Percentiles rank a stretch among this genome's conserved stretches.
These are phyloP conservation scores for Phytophthora sp. DNA, from an alignment of 352 stramenopile species.

Conservation along the genomic window DNA sequence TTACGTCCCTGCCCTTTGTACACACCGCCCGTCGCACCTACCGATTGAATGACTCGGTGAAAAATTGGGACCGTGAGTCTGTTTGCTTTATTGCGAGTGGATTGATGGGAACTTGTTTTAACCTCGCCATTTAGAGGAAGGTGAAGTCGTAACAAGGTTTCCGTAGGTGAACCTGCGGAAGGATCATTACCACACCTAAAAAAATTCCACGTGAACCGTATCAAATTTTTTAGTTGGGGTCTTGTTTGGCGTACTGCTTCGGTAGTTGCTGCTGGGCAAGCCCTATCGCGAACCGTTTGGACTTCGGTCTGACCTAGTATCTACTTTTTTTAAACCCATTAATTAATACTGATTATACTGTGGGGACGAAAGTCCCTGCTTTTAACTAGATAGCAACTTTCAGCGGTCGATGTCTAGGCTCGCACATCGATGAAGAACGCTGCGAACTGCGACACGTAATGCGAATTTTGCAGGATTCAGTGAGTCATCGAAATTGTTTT, in stretches of 20 bases:
- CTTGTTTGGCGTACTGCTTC: constrained; percentile 1
- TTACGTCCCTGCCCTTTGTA: constrained; percentile 31
- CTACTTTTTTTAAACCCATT: constrained; percentile 46
- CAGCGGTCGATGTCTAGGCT: constrained; percentile 63
- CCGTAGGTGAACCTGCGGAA: constrained; percentile 32
- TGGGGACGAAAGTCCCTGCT: constrained; percentile 60
- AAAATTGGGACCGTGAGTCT: constrained; percentile 30
- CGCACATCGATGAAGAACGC: constrained; percentile 91
- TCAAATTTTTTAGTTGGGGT: constrained; percentile 6
- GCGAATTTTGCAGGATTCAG: constrained; percentile 90
- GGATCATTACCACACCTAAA: constrained; percentile 35
- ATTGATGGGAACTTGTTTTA: constrained; percentile 22
- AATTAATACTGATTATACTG: constrained; percentile 25
- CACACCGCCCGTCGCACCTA: constrained; percentile 26
- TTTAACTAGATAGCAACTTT: constrained; percentile 70
- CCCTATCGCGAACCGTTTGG: constrained; percentile 9
- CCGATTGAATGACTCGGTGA: constrained; percentile 33
- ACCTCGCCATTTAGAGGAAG: constrained; percentile 26
- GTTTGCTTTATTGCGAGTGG: constrained; percentile 29
- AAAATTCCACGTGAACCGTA: constrained; percentile 30
- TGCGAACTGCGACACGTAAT: constrained; percentile 91
- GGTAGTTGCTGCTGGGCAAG: neutral
- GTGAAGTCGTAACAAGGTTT: constrained; percentile 29
- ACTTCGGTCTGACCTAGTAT: constrained; percentile 2
- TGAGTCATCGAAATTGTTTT: constrained; percentile 92